Percentiles rank a stretch among this genome's conserved stretches.
phyloP scores from a whole-genome alignment of 768 basidiomycete genomes.

The Fomitopsis pulvina region DNA sequence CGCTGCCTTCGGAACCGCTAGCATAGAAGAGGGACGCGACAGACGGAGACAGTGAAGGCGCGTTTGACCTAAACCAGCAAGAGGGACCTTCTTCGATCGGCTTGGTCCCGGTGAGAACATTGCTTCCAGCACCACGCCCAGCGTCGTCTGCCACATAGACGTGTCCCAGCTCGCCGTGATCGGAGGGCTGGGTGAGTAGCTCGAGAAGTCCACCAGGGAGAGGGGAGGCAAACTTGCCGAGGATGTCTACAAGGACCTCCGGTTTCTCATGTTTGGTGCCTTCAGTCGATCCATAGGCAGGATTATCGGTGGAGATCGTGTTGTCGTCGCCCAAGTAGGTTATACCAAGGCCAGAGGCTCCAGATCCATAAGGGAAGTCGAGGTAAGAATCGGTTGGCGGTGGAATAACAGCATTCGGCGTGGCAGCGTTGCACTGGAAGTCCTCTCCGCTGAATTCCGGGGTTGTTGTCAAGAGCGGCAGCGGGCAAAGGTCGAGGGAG shows the following conservation, averaged over 20 bases:
- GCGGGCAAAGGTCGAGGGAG: slow-evolving; percentile 5
- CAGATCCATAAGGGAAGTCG: not conserved
- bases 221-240: not conserved
- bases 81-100: not conserved
- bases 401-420: not conserved
- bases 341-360: slow-evolving; percentile 3
- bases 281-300: not conserved
- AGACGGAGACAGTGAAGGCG: not conserved
- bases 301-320: slow-evolving; percentile 1
- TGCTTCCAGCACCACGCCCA: no score
- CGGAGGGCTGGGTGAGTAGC: not conserved
- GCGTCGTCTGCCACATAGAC: no score
- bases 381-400: not conserved
- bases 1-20: not conserved
- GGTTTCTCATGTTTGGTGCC: not conserved
- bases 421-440: slow-evolving; percentile 6
- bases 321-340: no score
- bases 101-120: no score
- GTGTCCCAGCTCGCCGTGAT: not conserved
- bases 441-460: slow-evolving; percentile 3
- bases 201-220: not conserved
- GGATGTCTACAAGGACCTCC: not conserved
- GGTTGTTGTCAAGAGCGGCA: slow-evolving; percentile 5
- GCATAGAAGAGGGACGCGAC: not conserved
- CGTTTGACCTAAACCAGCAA: not conserved